These are phyloP conservation scores for Globisporangium barbulae DNA, from an alignment of 352 stramenopile species.

Conservation along the genomic window DNA sequence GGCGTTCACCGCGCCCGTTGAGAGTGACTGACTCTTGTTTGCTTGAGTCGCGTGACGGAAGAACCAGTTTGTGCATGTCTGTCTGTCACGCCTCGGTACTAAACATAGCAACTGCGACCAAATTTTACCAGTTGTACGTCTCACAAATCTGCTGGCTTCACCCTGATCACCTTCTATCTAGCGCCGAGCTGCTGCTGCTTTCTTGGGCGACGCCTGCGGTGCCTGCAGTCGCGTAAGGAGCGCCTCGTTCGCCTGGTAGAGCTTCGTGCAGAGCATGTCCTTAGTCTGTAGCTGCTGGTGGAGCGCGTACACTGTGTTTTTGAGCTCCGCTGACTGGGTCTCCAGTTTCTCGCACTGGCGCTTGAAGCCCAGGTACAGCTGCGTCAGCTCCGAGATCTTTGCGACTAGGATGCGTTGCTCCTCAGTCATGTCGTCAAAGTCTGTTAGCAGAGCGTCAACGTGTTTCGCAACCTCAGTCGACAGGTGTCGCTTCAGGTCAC, in stretches of 20 bases:
- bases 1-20: too few relatives aligned
- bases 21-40: neutral
- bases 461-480: conserved; percentile 44
- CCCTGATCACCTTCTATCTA: neutral
- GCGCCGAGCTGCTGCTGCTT: neutral
- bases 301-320: conserved; percentile 28
- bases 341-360: conserved; percentile 42
- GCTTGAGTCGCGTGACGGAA: neutral
- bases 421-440: conserved; percentile 59
- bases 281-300: conserved; percentile 47
- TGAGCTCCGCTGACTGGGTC: conserved; percentile 30
- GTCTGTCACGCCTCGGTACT: neutral
- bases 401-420: conserved; percentile 50
- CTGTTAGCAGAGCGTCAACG: conserved; percentile 38
- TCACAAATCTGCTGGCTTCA: neutral
- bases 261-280: conserved; percentile 50
- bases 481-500: conserved; percentile 41
- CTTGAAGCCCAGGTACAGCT: conserved; percentile 60
- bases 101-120: neutral
- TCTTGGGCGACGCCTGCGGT: conserved; percentile 6
- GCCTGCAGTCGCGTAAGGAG: conserved; percentile 41
- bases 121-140: conserved; percentile 2
- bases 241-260: conserved; percentile 65
- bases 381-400: conserved; percentile 59
- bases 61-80: neutral